Evolutionary conservation across 148 eudicot species (phyloP).

Genomic region (Vaccinium vitisidaea): DNA sequence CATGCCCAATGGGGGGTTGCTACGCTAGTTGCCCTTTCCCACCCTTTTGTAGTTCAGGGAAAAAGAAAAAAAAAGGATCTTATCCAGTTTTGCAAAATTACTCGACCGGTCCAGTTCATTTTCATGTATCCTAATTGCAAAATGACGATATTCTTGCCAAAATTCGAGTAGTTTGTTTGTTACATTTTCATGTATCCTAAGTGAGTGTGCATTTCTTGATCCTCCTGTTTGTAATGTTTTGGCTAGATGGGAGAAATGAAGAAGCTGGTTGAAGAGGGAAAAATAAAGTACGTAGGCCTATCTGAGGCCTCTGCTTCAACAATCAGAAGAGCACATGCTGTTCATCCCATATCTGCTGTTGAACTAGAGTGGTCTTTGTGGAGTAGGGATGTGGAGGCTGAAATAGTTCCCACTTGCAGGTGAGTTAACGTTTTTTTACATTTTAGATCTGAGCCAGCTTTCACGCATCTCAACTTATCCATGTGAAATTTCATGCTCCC

Average conservation of each 20-base stretch:
- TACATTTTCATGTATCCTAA: too few relatives aligned
- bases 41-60: too few relatives aligned
- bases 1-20: too few relatives aligned
- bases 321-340: conserved; percentile 23
- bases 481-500: background rate
- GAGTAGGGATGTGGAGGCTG: conserved; percentile 19
- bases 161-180: too few relatives aligned
- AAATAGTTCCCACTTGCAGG: conserved; percentile 25
- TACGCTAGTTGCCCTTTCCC: too few relatives aligned
- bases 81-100: too few relatives aligned
- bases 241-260: conserved; percentile 22
- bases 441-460: background rate
- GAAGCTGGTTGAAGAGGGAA: conserved; percentile 24
- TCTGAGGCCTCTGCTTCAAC: conserved; percentile 26
- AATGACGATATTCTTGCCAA: too few relatives aligned
- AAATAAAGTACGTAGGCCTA: conserved; percentile 21
- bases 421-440: background rate
- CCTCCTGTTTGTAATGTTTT: background rate
- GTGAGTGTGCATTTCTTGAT: background rate
- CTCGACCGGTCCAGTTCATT: too few relatives aligned
- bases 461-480: background rate
- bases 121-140: too few relatives aligned
- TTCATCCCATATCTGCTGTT: conserved; percentile 21
- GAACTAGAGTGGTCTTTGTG: conserved; percentile 25
- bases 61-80: too few relatives aligned